A percentile compares a stretch with the other conserved stretches of the same genome.
Conservation (phyloP, 768 basidiomycete genomes). For the Botryobasidium botryosum region DNA sequence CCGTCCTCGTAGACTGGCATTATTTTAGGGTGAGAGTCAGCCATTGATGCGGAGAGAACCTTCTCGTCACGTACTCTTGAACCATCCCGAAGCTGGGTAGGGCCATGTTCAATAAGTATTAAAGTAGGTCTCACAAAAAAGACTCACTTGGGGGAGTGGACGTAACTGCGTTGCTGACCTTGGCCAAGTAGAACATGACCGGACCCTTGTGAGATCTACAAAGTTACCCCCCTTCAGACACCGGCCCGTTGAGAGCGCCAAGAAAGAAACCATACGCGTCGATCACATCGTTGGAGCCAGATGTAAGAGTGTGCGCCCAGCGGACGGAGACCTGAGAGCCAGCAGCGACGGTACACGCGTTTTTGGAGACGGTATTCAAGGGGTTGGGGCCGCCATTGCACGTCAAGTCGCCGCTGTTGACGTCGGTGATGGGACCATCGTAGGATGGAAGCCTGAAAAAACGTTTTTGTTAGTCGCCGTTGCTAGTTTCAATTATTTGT, state of each 20-base stretch:
- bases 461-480: too few species aligned
- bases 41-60: slow-evolving; percentile 15
- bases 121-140: too few species aligned
- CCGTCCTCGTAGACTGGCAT: slow-evolving; percentile 6
- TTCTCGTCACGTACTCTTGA: slow-evolving; percentile 33
- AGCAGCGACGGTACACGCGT: slow-evolving; percentile 33
- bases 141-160: too few species aligned
- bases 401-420: slow-evolving; percentile 36
- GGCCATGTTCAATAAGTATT: too few species aligned
- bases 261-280: not conserved
- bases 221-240: too few species aligned
- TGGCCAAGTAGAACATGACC: slow-evolving; percentile 33
- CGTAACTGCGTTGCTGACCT: too few species aligned
- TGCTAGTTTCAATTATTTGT: too few species aligned
- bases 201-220: slow-evolving; percentile 47
- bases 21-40: slow-evolving; percentile 13
- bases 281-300: not conserved
- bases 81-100: slow-evolving; percentile 35
- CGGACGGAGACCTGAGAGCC: slow-evolving; percentile 36
- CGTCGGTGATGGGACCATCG: slow-evolving; percentile 34
- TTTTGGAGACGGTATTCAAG: slow-evolving; percentile 18
- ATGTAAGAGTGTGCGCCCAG: slow-evolving; percentile 28
- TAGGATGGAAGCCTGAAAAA: slow-evolving; percentile 29
- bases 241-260: not conserved
- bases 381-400: slow-evolving; percentile 47